Evolutionary conservation across 2,329 filamentous ascomycete species (phyloP).

Genomic region (Colletotrichum magnum): DNA sequence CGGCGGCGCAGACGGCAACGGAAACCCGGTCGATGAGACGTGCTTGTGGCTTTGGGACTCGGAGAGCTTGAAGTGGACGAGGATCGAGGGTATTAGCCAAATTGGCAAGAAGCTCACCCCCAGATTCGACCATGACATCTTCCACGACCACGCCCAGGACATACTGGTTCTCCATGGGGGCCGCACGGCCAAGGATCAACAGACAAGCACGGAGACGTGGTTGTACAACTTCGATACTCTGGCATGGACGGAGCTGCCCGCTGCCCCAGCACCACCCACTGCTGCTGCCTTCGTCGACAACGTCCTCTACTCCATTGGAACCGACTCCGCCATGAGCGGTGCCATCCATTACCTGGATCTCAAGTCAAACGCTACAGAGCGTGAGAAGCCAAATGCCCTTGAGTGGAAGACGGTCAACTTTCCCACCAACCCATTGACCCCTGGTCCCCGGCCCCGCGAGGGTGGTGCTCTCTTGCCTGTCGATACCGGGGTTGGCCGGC

Average conservation of each 20-base stretch:
- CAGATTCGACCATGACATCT: conserved; percentile 51
- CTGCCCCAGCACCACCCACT: conserved; percentile 53
- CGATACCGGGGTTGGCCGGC: conserved; percentile 65
- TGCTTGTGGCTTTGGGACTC: conserved; percentile 57
- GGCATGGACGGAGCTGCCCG: conserved; percentile 65
- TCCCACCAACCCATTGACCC: conserved; percentile 53
- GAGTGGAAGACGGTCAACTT: conserved; percentile 55
- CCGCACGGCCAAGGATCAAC: conserved; percentile 44
- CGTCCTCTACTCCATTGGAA: conserved; percentile 62
- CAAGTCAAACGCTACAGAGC: conserved; percentile 46
- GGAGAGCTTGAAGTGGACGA: conserved; percentile 52
- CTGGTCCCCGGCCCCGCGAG: conserved; percentile 58
- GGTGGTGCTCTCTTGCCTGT: conserved; percentile 61
- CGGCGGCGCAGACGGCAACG: conserved; percentile 51
- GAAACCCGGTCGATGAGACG: conserved; percentile 49
- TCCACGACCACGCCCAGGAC: conserved; percentile 59
- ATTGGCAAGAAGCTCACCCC: conserved; percentile 48
- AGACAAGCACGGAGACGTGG: conserved; percentile 65
- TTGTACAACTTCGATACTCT: conserved; percentile 63
- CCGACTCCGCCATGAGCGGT: conserved; percentile 50
- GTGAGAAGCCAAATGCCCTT: conserved; percentile 47
- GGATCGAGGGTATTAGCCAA: conserved; percentile 48
- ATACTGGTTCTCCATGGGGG: conserved; percentile 68
- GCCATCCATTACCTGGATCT: conserved; percentile 54
- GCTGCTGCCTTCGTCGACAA: conserved; percentile 60